phyloP scores from a whole-genome alignment of 495 filamentous ascomycete species.

The Endocarpon pusillum region DNA sequence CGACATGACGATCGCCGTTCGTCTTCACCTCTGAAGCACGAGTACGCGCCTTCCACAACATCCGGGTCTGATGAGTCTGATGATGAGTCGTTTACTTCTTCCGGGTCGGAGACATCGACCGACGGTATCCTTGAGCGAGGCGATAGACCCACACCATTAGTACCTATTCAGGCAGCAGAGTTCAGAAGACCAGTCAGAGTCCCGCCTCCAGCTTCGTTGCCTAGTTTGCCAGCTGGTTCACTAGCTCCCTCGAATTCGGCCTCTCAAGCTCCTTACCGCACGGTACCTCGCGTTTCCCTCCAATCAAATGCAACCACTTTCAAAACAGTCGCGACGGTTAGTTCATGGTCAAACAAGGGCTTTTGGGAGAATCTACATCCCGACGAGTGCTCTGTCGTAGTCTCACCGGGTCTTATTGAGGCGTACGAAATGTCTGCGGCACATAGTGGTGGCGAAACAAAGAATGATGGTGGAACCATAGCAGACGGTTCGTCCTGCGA shows the following conservation, averaged over 20 bases:
- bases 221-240: constrained; percentile 30
- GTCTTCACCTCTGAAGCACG: constrained; percentile 92
- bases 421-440: constrained; percentile 47
- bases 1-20: constrained; percentile 33
- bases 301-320: constrained; percentile 26
- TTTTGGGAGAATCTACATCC: constrained; percentile 64
- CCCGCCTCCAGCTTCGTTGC: constrained; percentile 22
- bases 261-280: constrained; percentile 46
- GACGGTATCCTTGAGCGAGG: no score
- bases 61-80: constrained; percentile 40
- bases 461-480: constrained; percentile 7
- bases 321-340: constrained; percentile 61
- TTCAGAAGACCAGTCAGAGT: no score
- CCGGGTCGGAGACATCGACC: constrained; percentile 26
- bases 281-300: constrained; percentile 41
- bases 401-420: constrained; percentile 75
- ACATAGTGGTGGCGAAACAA: constrained; percentile 4
- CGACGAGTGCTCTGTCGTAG: constrained; percentile 58
- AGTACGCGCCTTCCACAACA: constrained; percentile 84
- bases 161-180: no score
- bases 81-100: constrained; percentile 28
- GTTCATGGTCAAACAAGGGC: constrained; percentile 68
- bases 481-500: constrained; percentile 16
- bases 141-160: no score
- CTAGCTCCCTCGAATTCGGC: constrained; percentile 61